A percentile compares a stretch with the other conserved stretches of the same genome.
phyloP scores from a whole-genome alignment of 805 yeast species.

The Metschnikowia cubensis region DNA sequence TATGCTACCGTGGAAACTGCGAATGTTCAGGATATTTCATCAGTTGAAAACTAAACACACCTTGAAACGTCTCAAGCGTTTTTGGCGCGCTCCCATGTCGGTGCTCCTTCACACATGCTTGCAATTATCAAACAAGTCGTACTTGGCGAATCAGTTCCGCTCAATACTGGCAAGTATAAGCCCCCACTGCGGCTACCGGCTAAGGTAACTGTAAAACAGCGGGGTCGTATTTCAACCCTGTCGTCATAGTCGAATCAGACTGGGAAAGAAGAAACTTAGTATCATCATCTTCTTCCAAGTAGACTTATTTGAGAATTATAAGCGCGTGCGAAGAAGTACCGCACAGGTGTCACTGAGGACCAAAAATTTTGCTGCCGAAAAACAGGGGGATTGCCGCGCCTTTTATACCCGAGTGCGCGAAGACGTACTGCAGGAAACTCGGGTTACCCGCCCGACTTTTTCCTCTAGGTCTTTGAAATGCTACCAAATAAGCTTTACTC shows the following conservation, averaged over 20 bases:
- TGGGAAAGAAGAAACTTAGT: conserved; percentile 80
- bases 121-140: conserved; percentile 17
- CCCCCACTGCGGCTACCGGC: conserved; percentile 41
- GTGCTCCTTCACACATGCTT: conserved; percentile 27
- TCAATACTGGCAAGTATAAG: conserved; percentile 87
- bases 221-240: conserved; percentile 60
- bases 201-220: conserved; percentile 34
- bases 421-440: conserved; percentile 8
- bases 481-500: no score
- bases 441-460: conserved; percentile 12
- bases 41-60: conserved; percentile 40
- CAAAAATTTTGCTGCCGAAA: background rate
- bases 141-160: conserved; percentile 53
- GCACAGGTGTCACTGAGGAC: conserved; percentile 3
- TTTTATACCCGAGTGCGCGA: conserved; percentile 12
- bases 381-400: background rate
- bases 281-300: conserved; percentile 37
- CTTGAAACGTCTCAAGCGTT: background rate
- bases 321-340: conserved; percentile 22
- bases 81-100: background rate
- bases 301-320: conserved; percentile 16
- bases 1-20: conserved; percentile 96
- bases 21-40: conserved; percentile 81
- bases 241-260: conserved; percentile 94
- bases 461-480: no score